A percentile compares a stretch with the other conserved stretches of the same genome.
These are phyloP conservation scores for Yamadazyma philogaea DNA, from an alignment of 805 yeast genomes.

Conservation along the genomic window DNA sequence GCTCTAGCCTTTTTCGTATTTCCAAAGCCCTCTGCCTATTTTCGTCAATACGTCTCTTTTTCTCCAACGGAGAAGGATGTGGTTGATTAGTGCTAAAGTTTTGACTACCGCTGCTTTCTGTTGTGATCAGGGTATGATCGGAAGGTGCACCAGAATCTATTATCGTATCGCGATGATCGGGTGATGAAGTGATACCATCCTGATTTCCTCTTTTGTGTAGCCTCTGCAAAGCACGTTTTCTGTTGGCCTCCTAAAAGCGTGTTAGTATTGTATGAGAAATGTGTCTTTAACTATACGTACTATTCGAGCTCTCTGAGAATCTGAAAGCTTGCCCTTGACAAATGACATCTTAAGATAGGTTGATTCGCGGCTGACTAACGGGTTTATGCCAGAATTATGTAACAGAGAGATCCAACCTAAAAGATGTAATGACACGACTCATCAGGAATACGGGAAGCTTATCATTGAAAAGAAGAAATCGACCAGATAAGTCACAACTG, in stretches of 20 bases:
- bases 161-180: conserved; percentile 6
- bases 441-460: no score
- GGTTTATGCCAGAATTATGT: no score
- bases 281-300: conserved; percentile 27
- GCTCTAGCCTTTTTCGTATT: conserved; percentile 31
- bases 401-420: no score
- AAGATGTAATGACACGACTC: no score
- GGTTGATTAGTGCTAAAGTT: conserved; percentile 2
- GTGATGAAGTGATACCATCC: conserved; percentile 7
- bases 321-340: conserved; percentile 24
- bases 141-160: neutral
- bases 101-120: no score
- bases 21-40: conserved; percentile 56
- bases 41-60: conserved; percentile 45
- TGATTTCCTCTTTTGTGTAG: conserved; percentile 42
- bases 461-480: neutral
- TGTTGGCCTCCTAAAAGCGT: conserved; percentile 52
- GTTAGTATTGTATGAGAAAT: conserved; percentile 6
- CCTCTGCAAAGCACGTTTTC: conserved; percentile 60
- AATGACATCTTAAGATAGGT: conserved; percentile 1
- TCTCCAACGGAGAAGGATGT: conserved; percentile 45
- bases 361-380: neutral
- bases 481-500: no score
- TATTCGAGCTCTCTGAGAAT: conserved; percentile 32
- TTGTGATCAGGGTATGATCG: no score